Evolutionary conservation across 148 eudicot genomes (phyloP).

Genomic region (Rhododendron molle): DNA sequence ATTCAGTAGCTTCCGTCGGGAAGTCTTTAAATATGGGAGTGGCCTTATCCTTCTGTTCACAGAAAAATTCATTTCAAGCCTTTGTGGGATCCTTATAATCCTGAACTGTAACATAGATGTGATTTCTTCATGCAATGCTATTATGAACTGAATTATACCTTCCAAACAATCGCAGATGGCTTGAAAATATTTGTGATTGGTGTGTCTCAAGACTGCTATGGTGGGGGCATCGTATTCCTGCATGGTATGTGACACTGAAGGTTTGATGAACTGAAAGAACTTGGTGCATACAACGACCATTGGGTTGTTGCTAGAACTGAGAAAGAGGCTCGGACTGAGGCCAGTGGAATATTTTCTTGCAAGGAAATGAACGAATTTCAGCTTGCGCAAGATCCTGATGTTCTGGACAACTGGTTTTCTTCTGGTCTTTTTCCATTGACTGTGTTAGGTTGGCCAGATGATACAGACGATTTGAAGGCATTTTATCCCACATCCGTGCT

Average conservation of each 20-base stretch:
- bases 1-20: neutral
- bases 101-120: neutral
- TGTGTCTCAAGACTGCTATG: conserved; percentile 96
- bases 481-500: conserved; percentile 94
- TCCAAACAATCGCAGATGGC: conserved; percentile 59
- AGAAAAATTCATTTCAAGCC: neutral
- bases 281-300: conserved; percentile 73
- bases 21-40: neutral
- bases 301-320: conserved; percentile 86
- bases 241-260: conserved; percentile 85
- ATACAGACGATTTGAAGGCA: conserved; percentile 67
- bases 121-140: neutral
- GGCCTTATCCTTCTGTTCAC: neutral
- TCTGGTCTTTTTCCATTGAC: conserved; percentile 87
- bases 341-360: conserved; percentile 46
- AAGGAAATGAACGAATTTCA: conserved; percentile 36
- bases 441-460: conserved; percentile 97
- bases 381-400: conserved; percentile 89
- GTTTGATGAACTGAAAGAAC: conserved; percentile 68
- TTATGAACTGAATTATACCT: conserved; percentile 6
- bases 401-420: conserved; percentile 95
- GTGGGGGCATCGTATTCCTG: conserved; percentile 99
- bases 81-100: neutral
- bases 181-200: conserved; percentile 94
- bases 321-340: conserved; percentile 70